These are phyloP conservation scores for Fusarium compactum DNA, from an alignment of 2,329 filamentous ascomycete species.

Conservation along the genomic window DNA sequence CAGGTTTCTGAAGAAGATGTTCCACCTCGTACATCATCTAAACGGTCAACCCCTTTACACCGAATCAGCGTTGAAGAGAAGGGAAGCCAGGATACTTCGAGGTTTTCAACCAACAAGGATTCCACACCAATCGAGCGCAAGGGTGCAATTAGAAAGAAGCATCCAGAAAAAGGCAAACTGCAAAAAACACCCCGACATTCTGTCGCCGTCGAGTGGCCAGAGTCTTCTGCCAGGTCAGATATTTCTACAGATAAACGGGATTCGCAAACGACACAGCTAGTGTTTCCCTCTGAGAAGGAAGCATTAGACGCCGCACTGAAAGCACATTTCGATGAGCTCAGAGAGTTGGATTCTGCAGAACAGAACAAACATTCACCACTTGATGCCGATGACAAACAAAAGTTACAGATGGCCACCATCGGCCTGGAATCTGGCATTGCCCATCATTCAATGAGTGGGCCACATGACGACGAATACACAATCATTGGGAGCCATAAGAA, in stretches of 20 bases:
- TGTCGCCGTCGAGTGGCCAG: slow-evolving; percentile 27
- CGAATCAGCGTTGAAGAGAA: not conserved
- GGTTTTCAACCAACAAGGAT: not conserved
- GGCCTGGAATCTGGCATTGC: not conserved
- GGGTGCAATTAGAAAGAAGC: slow-evolving; percentile 36
- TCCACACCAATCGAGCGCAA: slow-evolving; percentile 27
- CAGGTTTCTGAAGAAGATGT: slow-evolving; percentile 42
- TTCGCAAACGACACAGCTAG: slow-evolving; percentile 3
- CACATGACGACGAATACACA: not conserved
- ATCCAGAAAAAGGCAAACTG: slow-evolving; percentile 14
- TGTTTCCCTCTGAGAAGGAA: slow-evolving; percentile 31
- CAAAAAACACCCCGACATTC: slow-evolving; percentile 3
- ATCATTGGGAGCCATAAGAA: not conserved
- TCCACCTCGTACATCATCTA: slow-evolving; percentile 49
- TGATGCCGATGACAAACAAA: not conserved
- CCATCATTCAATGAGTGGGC: not conserved
- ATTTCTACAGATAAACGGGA: not conserved
- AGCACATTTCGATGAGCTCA: slow-evolving; percentile 33
- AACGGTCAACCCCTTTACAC: not conserved
- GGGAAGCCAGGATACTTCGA: not conserved
- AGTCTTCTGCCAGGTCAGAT: not conserved
- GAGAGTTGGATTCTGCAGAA: slow-evolving; percentile 14
- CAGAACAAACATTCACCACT: not conserved
- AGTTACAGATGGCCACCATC: not conserved
- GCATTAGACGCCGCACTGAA: slow-evolving; percentile 37